phyloP scores from a whole-genome alignment of 495 filamentous ascomycete species.

The Penicillium crystallinum region DNA sequence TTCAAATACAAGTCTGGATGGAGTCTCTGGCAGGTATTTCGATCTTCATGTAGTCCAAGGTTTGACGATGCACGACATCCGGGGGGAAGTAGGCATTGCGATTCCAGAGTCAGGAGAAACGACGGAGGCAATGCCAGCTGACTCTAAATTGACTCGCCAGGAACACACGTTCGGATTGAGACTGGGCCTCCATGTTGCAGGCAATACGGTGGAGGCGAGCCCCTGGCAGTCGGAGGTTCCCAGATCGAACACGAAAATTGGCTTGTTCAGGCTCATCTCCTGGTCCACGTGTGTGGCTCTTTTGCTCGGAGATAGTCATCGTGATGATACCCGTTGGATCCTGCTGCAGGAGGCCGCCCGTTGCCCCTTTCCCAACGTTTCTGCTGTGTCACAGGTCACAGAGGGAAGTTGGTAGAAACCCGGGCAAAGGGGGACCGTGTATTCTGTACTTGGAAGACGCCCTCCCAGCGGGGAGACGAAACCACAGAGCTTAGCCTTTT shows the following conservation, averaged over 20 bases:
- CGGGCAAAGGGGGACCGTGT: background rate
- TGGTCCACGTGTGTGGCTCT: constrained; percentile 3
- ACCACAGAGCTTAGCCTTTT: background rate
- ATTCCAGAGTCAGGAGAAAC: constrained; percentile 5
- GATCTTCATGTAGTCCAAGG: constrained; percentile 13
- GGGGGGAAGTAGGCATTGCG: background rate
- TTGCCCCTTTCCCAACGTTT: constrained; percentile 29
- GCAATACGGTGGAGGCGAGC: constrained; percentile 1
- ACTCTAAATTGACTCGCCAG: constrained; percentile 16
- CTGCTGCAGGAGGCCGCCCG: constrained; percentile 38
- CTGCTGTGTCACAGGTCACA: constrained; percentile 35
- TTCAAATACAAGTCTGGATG: constrained; percentile 8
- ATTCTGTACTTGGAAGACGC: background rate
- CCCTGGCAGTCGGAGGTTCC: background rate
- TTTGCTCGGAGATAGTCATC: background rate
- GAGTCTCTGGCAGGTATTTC: constrained; percentile 6
- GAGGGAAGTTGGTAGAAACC: background rate
- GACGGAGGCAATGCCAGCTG: constrained; percentile 10
- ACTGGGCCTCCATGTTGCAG: constrained; percentile 12
- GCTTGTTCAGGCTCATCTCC: background rate
- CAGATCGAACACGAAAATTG: constrained; percentile 4
- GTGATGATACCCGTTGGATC: constrained; percentile 13
- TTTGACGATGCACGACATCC: constrained; percentile 26
- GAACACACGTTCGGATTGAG: constrained; percentile 22
- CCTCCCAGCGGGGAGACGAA: constrained; percentile 6